A percentile compares a stretch with the other conserved stretches of the same genome.
These are phyloP conservation scores for Rhizodiscina lignyota DNA, from an alignment of 495 filamentous ascomycete species.

Conservation along the genomic window DNA sequence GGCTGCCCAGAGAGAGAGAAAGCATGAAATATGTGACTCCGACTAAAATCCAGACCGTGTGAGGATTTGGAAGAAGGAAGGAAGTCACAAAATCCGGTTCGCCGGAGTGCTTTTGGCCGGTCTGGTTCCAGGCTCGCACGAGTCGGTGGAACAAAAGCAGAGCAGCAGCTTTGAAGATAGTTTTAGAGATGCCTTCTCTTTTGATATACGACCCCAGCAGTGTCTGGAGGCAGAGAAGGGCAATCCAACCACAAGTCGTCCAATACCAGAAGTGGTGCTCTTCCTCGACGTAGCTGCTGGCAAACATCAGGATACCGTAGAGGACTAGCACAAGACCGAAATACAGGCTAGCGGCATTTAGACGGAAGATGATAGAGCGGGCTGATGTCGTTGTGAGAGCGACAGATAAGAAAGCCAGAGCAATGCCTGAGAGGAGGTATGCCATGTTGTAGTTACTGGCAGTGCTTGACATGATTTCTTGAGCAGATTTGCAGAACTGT, in stretches of 20 bases:
- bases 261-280: slow-evolving; percentile 99
- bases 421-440: slow-evolving; percentile 37
- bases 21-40: slow-evolving; percentile 43
- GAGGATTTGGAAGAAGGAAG: slow-evolving; percentile 42
- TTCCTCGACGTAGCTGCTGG: slow-evolving; percentile 93
- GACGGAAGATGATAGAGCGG: slow-evolving; percentile 6
- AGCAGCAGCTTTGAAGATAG: not conserved
- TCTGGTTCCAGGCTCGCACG: slow-evolving; percentile 79
- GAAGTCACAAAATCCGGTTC: slow-evolving; percentile 65
- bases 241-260: slow-evolving; percentile 61
- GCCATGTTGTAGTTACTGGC: slow-evolving; percentile 78
- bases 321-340: slow-evolving; percentile 30
- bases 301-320: slow-evolving; percentile 88
- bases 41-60: slow-evolving; percentile 61
- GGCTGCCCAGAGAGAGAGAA: slow-evolving; percentile 19
- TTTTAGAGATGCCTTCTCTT: not conserved
- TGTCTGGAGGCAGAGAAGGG: slow-evolving; percentile 14
- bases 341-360: slow-evolving; percentile 6
- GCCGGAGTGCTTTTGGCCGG: slow-evolving; percentile 84
- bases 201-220: slow-evolving; percentile 17
- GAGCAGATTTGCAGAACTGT: slow-evolving; percentile 50
- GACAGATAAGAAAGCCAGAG: slow-evolving; percentile 28
- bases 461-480: slow-evolving; percentile 63
- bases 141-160: slow-evolving; percentile 35
- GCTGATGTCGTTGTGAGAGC: slow-evolving; percentile 17